Evolutionary conservation across 441 rosid species (phyloP), one percentile per base, ranked within the genome.

Genomic region (Biscutella laevigata): DNA sequence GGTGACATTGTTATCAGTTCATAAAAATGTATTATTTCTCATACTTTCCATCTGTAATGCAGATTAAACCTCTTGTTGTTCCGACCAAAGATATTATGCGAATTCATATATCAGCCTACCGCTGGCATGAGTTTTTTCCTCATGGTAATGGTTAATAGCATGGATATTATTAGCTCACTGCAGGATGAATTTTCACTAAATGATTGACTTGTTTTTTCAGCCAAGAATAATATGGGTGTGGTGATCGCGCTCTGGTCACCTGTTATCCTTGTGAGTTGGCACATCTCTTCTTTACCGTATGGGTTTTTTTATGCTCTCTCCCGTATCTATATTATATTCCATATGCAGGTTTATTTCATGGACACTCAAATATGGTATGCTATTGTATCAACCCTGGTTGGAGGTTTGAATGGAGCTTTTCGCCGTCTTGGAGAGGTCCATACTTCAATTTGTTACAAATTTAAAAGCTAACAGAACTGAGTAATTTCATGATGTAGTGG

Each of bases 341-440:
- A 41, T 52, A 50, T n/a, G 21, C 63, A 94, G 99, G 97, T 94
- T 5, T 94, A 94, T 72, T 94, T 94, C 56, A 94, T 89, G 99
- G 99, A 94, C 73, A 51, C 96, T 42, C 99, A 94, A 70, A 94
- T 94, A 35, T 94, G 99, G 99, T 94, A 94, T 79, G 99, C 99
- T 35, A 94, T 94, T 78, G 89, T 81, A 66, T 94, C 99, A 42
- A 89, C 99, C 14, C n/a, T 94, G 55, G 84, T 94, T 84, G 99
- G 99, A 56, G 99, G 99, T 59, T 79, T 94, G 47, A 89, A 94
- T 20, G 99, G 99, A 62, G 99, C 97, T 47, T 94, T 94, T 70
- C 83, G 99, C 26, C 95, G 95, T 27, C 96, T 94, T 56, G 99
- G 99, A 74, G 99, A 94, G 97, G 99, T 94, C n/a, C n/a, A 55